Conservation (phyloP, 768 basidiomycete genomes). For the Leucocoprinus birnbaumii region DNA sequence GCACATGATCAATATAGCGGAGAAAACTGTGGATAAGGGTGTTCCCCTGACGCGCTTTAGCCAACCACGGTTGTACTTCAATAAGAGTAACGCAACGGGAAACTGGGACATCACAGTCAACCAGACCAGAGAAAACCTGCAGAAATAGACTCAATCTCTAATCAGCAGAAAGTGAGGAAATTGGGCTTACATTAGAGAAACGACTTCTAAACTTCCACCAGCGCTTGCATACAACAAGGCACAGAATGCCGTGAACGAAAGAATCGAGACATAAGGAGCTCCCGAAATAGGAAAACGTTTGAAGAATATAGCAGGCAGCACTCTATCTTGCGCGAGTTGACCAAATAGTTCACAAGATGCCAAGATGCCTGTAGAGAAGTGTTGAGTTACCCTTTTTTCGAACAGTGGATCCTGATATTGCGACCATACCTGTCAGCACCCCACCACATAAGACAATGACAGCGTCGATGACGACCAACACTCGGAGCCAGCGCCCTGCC, state of each 20-base stretch:
- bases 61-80: slow-evolving; percentile 66
- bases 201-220: slow-evolving; percentile 44
- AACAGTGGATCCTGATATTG: neutral
- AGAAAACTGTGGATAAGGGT: slow-evolving; percentile 35
- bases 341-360: slow-evolving; percentile 58
- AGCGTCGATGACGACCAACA: slow-evolving; percentile 64
- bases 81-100: slow-evolving; percentile 53
- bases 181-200: slow-evolving; percentile 54
- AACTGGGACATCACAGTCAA: slow-evolving; percentile 63
- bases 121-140: slow-evolving; percentile 67
- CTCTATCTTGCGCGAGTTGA: slow-evolving; percentile 55
- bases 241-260: slow-evolving; percentile 48
- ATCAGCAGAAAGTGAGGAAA: neutral
- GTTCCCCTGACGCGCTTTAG: slow-evolving; percentile 42
- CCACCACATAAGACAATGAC: slow-evolving; percentile 72
- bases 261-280: slow-evolving; percentile 49
- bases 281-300: slow-evolving; percentile 44
- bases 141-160: slow-evolving; percentile 2
- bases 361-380: slow-evolving; percentile 53
- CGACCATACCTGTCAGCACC: slow-evolving; percentile 55
- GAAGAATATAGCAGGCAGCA: slow-evolving; percentile 54
- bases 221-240: slow-evolving; percentile 56
- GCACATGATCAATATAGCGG: slow-evolving; percentile 37
- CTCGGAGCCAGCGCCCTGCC: slow-evolving; percentile 59
- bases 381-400: too few relatives aligned